Percentiles rank a stretch among this genome's conserved stretches.
phyloP scores from a whole-genome alignment of 768 basidiomycete genomes.

The Rhizopogon salebrosus region DNA sequence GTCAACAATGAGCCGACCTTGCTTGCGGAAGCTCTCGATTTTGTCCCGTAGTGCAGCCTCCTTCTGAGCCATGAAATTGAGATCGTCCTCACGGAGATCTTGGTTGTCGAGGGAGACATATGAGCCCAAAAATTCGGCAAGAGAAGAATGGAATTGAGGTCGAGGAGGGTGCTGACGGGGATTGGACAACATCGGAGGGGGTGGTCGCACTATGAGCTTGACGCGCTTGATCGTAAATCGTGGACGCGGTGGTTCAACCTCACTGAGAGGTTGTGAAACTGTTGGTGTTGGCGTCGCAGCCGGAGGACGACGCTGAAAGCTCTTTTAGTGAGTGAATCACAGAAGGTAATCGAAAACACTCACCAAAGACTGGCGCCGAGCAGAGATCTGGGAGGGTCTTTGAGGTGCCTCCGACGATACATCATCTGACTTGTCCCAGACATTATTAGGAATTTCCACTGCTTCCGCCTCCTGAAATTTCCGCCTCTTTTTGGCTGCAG shows the following conservation, averaged over 20 bases:
- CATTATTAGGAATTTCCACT: background rate
- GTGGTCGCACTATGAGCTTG: conserved; percentile 59
- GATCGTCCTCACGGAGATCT: conserved; percentile 35
- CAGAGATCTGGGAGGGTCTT: background rate
- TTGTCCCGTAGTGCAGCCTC: conserved; percentile 41
- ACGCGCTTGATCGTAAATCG: conserved; percentile 48
- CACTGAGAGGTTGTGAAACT: background rate
- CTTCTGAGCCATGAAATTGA: conserved; percentile 33
- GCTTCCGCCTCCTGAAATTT: conserved; percentile 10
- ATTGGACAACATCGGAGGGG: conserved; percentile 55
- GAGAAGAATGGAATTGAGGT: conserved; percentile 46
- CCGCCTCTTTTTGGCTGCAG: conserved; percentile 21
- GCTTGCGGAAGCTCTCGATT: conserved; percentile 36
- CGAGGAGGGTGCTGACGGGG: conserved; percentile 61
- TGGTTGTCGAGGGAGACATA: conserved; percentile 52
- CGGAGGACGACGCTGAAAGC: background rate
- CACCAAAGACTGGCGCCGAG: background rate
- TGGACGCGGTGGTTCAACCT: background rate
- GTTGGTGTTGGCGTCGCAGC: background rate
- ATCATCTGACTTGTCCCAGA: background rate
- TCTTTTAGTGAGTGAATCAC: background rate
- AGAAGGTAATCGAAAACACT: background rate
- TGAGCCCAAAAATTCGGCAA: conserved; percentile 55
- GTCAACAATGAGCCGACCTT: conserved; percentile 42
- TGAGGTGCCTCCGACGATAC: background rate